phyloP scores from a whole-genome alignment of 768 basidiomycete species.

The Trichaptum fuscoviolaceum region DNA sequence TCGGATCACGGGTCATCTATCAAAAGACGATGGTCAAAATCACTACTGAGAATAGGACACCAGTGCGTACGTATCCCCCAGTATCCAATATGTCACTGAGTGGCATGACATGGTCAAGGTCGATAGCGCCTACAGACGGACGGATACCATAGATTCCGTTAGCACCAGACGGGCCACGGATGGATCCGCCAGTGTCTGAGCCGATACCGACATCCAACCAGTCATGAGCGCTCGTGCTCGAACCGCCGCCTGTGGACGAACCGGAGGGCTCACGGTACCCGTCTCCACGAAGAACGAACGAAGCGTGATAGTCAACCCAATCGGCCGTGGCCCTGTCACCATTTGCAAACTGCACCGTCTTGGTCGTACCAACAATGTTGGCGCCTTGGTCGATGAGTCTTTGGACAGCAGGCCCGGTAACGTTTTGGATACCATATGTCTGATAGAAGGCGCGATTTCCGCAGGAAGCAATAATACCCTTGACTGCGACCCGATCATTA shows the following conservation, averaged over 20 bases:
- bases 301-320: constrained; percentile 27
- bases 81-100: constrained; percentile 14
- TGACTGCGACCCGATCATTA: constrained; percentile 11
- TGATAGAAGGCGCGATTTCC: constrained; percentile 31
- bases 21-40: background rate
- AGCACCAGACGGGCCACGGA: constrained; percentile 26
- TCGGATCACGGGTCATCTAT: constrained; percentile 21
- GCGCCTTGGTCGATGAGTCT: constrained; percentile 44
- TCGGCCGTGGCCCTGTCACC: constrained; percentile 28
- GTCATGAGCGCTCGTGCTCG: constrained; percentile 20
- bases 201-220: constrained; percentile 27
- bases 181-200: constrained; percentile 27
- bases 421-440: constrained; percentile 30
- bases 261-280: constrained; percentile 27
- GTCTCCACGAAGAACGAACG: constrained; percentile 28
- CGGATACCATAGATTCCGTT: constrained; percentile 23
- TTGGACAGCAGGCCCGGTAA: constrained; percentile 38
- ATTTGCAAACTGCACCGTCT: constrained; percentile 47
- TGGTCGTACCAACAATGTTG: constrained; percentile 48
- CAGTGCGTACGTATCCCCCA: background rate
- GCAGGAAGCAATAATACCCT: constrained; percentile 30
- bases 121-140: constrained; percentile 24
- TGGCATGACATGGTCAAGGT: constrained; percentile 26
- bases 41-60: background rate
- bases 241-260: constrained; percentile 24